phyloP scores from a whole-genome alignment of 495 filamentous ascomycete genomes.

The Xylona heveae region DNA sequence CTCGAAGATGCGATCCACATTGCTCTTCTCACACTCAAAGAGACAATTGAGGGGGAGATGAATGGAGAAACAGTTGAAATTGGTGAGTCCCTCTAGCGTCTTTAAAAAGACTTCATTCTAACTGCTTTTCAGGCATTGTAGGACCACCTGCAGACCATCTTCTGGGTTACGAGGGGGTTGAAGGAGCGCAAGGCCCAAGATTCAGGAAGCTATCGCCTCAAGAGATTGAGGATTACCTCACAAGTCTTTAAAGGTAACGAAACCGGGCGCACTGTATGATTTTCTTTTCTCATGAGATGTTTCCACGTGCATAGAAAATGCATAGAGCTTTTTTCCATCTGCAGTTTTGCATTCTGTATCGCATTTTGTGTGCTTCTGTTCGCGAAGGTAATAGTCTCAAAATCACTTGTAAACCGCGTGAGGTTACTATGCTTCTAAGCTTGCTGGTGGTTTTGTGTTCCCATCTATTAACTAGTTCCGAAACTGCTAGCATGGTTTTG shows the following conservation, averaged over 20 bases:
- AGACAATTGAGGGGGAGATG: conserved; percentile 99
- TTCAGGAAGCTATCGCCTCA: conserved; percentile 92
- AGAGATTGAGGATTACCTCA: conserved; percentile 98
- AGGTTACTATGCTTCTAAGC: too few species aligned
- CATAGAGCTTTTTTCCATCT: too few species aligned
- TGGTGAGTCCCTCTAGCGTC: conserved; percentile 29
- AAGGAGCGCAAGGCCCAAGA: conserved; percentile 70
- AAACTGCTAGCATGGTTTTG: too few species aligned
- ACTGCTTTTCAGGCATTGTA: conserved; percentile 52
- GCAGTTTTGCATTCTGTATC: too few species aligned
- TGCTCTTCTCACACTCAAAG: conserved; percentile 90
- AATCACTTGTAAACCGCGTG: too few species aligned
- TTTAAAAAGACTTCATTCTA: conserved; percentile 9
- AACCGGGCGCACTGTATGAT: too few species aligned
- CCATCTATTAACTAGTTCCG: too few species aligned
- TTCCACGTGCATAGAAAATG: too few species aligned
- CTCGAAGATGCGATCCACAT: conserved; percentile 98
- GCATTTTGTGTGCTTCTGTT: too few species aligned
- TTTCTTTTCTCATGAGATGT: too few species aligned
- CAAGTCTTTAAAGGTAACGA: conserved; percentile 82
- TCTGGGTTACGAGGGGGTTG: conserved; percentile 80
- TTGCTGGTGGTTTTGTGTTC: too few species aligned
- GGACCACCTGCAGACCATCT: conserved; percentile 84
- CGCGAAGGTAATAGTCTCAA: too few species aligned
- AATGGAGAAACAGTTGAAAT: conserved; percentile 98